Percentiles rank a stretch among this genome's conserved stretches.
Conservation (phyloP, 2,329 filamentous ascomycete species). For the Sarocladium brachiariae region DNA sequence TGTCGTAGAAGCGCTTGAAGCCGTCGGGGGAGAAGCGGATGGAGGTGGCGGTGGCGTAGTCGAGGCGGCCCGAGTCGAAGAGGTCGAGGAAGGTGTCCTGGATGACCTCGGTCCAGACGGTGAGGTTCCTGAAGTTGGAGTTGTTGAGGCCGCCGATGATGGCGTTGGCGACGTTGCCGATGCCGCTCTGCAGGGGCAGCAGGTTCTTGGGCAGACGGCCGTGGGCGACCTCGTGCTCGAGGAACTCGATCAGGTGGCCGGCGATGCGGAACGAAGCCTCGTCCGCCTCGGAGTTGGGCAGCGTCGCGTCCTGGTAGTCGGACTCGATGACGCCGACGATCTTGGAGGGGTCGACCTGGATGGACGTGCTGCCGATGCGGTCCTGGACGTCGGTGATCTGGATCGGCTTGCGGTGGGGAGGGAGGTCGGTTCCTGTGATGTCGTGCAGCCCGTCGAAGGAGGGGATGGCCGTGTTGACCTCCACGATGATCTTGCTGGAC, state of each 20-base stretch:
- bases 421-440: constrained; percentile 82
- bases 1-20: constrained; percentile 84
- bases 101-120: constrained; percentile 89
- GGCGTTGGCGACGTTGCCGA: constrained; percentile 90
- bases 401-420: constrained; percentile 76
- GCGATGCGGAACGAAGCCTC: constrained; percentile 68
- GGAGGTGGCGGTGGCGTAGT: constrained; percentile 85
- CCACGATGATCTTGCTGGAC: constrained; percentile 88
- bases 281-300: constrained; percentile 71
- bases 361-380: constrained; percentile 74
- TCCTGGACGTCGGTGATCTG: constrained; percentile 80
- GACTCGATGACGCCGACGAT: constrained; percentile 80
- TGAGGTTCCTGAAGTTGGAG: constrained; percentile 79
- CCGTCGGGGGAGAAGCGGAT: constrained; percentile 88
- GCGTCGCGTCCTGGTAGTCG: constrained; percentile 70
- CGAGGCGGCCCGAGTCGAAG: constrained; percentile 79
- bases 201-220: constrained; percentile 72
- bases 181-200: constrained; percentile 77
- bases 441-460: constrained; percentile 86
- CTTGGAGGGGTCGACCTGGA: constrained; percentile 78
- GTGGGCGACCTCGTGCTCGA: constrained; percentile 76
- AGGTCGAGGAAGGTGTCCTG: constrained; percentile 91
- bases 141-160: constrained; percentile 77
- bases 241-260: constrained; percentile 68
- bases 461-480: constrained; percentile 81